Evolutionary conservation across 257 asterid species (phyloP).

Genomic region (Penstemon eatonii): DNA sequence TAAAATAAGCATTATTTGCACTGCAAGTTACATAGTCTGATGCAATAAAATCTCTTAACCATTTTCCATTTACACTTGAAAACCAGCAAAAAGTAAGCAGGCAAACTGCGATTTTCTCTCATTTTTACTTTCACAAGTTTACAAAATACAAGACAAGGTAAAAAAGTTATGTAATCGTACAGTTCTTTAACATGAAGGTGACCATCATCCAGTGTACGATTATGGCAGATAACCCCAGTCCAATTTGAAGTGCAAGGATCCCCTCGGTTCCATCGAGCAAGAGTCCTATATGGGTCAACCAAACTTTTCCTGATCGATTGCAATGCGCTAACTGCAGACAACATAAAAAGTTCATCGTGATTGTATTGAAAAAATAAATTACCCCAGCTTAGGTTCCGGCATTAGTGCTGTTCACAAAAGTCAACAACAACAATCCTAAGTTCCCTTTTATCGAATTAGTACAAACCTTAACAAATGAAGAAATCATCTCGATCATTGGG

Average conservation of each 20-base stretch:
- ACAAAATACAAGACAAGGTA: conserved; percentile 10
- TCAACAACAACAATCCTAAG: neutral
- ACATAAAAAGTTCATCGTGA: conserved; percentile 17
- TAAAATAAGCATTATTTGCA: conserved; percentile 17
- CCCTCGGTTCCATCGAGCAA: conserved; percentile 64
- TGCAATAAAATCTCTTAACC: neutral
- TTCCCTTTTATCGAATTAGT: neutral
- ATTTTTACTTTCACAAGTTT: conserved; percentile 7
- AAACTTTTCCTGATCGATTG: conserved; percentile 52
- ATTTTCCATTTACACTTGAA: too few species aligned
- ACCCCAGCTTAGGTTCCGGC: neutral
- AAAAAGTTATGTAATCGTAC: conserved; percentile 46
- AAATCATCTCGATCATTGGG: neutral
- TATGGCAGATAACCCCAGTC: conserved; percentile 71
- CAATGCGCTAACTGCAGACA: conserved; percentile 73
- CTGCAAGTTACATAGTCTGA: conserved; percentile 1
- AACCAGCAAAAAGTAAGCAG: too few species aligned
- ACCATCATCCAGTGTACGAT: conserved; percentile 58
- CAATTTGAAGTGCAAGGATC: conserved; percentile 92
- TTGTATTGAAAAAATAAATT: conserved; percentile 1
- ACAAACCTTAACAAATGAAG: neutral
- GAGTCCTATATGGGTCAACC: conserved; percentile 61
- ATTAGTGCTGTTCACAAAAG: neutral
- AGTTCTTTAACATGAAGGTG: conserved; percentile 72
- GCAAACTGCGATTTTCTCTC: neutral